Percentiles rank a stretch among this genome's conserved stretches.
Conservation (phyloP, 306 rosid genomes). For the Cucurbita argyrosperma region DNA sequence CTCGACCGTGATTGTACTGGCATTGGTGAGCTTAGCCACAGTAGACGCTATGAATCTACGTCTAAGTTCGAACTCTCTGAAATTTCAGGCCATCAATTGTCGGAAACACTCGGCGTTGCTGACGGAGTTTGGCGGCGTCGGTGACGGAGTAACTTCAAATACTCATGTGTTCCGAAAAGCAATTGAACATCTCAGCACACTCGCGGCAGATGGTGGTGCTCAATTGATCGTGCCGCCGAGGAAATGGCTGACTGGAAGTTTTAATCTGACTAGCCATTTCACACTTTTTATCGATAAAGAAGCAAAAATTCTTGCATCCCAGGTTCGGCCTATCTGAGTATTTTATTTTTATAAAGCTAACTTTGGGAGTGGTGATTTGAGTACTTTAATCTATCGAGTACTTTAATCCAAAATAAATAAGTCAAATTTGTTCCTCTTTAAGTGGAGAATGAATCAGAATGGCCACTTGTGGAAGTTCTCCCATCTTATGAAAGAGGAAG, state of each 20-base stretch:
- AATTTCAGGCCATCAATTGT: constrained; percentile 31
- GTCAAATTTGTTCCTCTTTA: not conserved
- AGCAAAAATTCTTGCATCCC: constrained; percentile 67
- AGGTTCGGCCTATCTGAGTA: constrained; percentile 20
- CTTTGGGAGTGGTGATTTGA: too few species aligned
- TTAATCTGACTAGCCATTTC: constrained; percentile 82
- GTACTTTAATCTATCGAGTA: too few species aligned
- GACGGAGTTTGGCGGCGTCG: constrained; percentile 67
- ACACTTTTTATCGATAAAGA: constrained; percentile 64
- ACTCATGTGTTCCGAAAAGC: constrained; percentile 54
- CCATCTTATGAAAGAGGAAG: constrained; percentile 69
- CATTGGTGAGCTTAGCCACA: not conserved
- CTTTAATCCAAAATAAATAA: too few species aligned
- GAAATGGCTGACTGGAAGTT: constrained; percentile 84
- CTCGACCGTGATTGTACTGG: not conserved
- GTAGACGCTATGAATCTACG: not conserved
- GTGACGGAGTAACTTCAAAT: constrained; percentile 63
- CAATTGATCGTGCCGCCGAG: constrained; percentile 72
- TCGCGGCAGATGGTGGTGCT: constrained; percentile 53
- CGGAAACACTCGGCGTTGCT: constrained; percentile 48
- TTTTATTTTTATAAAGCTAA: too few species aligned
- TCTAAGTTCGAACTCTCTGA: not conserved
- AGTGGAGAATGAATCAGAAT: constrained; percentile 41
- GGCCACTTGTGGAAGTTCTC: constrained; percentile 27
- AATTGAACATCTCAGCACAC: constrained; percentile 30